Percentiles rank a stretch among this genome's conserved stretches.
These are phyloP conservation scores for Aquanectria penicillioides DNA, from an alignment of 2,329 filamentous ascomycete species.

Conservation along the genomic window DNA sequence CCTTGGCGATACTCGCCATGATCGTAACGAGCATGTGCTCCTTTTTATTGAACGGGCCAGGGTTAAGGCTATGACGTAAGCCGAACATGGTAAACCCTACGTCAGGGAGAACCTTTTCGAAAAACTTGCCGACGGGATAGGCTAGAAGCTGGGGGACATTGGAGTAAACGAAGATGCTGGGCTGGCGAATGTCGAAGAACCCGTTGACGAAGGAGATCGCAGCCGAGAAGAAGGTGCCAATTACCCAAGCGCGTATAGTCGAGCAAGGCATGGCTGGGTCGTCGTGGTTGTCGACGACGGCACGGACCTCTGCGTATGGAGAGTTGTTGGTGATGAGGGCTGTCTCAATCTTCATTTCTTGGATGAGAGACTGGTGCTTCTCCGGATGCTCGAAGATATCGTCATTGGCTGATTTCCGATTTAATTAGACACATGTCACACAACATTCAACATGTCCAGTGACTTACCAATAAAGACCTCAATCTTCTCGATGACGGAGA, in stretches of 20 bases:
- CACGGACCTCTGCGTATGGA: constrained; percentile 65
- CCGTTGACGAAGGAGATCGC: constrained; percentile 63
- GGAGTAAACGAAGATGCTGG: constrained; percentile 60
- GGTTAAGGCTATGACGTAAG: constrained; percentile 61
- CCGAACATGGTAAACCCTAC: constrained; percentile 58
- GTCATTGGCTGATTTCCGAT: too few species aligned
- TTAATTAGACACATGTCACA: too few species aligned
- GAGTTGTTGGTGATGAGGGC: constrained; percentile 63
- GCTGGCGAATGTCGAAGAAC: constrained; percentile 67
- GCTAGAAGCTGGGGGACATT: constrained; percentile 67
- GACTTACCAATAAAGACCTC: constrained; percentile 49
- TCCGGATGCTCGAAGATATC: constrained; percentile 49
- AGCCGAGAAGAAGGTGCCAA: constrained; percentile 61
- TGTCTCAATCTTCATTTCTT: constrained; percentile 63
- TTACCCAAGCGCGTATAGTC: constrained; percentile 64
- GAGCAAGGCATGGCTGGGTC: constrained; percentile 60
- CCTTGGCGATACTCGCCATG: constrained; percentile 67
- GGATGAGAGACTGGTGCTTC: constrained; percentile 52
- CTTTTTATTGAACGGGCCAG: constrained; percentile 66
- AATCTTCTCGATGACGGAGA: constrained; percentile 47
- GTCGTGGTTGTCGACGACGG: constrained; percentile 64
- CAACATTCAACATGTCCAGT: too few species aligned
- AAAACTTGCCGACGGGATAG: constrained; percentile 63
- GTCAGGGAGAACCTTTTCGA: constrained; percentile 62
- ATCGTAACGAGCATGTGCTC: constrained; percentile 70